These are phyloP conservation scores for Camptophora hylomeconis DNA, from an alignment of 2,329 filamentous ascomycete species.

Conservation along the genomic window DNA sequence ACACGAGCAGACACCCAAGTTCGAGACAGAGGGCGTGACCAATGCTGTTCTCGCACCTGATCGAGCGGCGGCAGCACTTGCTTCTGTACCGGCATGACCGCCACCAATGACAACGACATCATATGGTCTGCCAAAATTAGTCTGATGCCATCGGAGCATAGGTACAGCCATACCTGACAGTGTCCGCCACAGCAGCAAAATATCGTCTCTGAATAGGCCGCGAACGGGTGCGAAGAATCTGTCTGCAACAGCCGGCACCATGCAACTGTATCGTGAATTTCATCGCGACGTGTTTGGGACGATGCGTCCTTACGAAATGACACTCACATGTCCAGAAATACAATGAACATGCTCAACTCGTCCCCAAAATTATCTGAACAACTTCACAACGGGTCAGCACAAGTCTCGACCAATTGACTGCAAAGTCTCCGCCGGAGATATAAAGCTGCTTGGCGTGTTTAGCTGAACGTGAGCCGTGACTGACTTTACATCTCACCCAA, in stretches of 20 bases:
- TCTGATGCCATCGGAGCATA: not conserved
- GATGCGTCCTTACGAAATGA: too few relatives aligned
- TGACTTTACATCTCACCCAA: too few relatives aligned
- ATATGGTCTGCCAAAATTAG: conserved; percentile 43
- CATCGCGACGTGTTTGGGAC: too few relatives aligned
- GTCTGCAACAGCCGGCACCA: conserved; percentile 14
- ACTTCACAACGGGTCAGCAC: too few relatives aligned
- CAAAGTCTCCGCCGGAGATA: too few relatives aligned
- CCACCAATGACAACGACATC: conserved; percentile 95
- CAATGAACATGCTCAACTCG: too few relatives aligned
- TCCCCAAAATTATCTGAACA: too few relatives aligned
- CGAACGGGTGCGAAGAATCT: conserved; percentile 13
- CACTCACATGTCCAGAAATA: too few relatives aligned
- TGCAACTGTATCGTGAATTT: too few relatives aligned
- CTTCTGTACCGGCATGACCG: conserved; percentile 90
- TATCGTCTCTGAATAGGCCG: conserved; percentile 7
- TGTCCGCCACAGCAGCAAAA: conserved; percentile 15
- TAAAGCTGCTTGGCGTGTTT: too few relatives aligned
- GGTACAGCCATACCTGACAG: conserved; percentile 11
- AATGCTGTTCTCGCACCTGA: conserved; percentile 79
- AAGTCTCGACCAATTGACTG: too few relatives aligned
- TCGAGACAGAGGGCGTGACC: conserved; percentile 75
- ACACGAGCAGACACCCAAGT: conserved; percentile 89
- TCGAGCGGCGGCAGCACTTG: conserved; percentile 78
- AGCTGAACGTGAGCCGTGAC: too few relatives aligned